These are phyloP conservation scores for Claviceps spartinae DNA, from an alignment of 2,329 filamentous ascomycete species.

Conservation along the genomic window DNA sequence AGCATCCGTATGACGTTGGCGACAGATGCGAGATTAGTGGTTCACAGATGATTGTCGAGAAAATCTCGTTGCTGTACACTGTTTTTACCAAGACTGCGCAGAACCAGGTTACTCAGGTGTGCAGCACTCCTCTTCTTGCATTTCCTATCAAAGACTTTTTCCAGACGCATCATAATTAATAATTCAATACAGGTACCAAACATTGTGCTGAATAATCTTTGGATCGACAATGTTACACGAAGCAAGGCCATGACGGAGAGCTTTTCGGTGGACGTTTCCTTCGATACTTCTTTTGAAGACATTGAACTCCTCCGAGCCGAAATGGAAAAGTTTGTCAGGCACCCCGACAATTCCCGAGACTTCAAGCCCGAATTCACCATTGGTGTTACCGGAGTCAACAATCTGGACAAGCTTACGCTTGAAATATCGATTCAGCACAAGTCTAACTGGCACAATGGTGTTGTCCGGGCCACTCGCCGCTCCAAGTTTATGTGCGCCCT, in stretches of 20 bases:
- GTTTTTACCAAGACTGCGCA: slow-evolving; percentile 76
- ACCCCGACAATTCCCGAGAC: slow-evolving; percentile 77
- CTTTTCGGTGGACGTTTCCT: slow-evolving; percentile 67
- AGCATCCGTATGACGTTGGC: slow-evolving; percentile 93
- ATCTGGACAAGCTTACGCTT: slow-evolving; percentile 78
- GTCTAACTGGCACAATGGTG: slow-evolving; percentile 82
- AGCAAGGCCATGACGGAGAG: slow-evolving; percentile 86
- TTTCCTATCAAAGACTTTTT: background rate
- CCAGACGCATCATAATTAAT: background rate
- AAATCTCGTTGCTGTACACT: slow-evolving; percentile 86
- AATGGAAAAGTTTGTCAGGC: slow-evolving; percentile 71
- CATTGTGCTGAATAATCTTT: slow-evolving; percentile 80
- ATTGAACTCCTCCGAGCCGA: slow-evolving; percentile 73
- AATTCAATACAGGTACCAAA: slow-evolving; percentile 60
- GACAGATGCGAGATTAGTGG: slow-evolving; percentile 74
- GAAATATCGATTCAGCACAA: slow-evolving; percentile 82
- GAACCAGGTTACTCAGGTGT: slow-evolving; percentile 55
- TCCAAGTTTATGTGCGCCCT: slow-evolving; percentile 97
- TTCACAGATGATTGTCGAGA: slow-evolving; percentile 69
- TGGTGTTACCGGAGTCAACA: slow-evolving; percentile 63
- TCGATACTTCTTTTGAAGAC: slow-evolving; percentile 80
- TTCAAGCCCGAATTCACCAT: slow-evolving; percentile 77
- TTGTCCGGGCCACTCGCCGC: slow-evolving; percentile 63
- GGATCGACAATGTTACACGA: slow-evolving; percentile 87
- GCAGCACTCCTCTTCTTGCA: background rate